These are phyloP conservation scores for Eucalyptus polyanthemos DNA, from an alignment of 345 rosid species.

Conservation along the genomic window DNA sequence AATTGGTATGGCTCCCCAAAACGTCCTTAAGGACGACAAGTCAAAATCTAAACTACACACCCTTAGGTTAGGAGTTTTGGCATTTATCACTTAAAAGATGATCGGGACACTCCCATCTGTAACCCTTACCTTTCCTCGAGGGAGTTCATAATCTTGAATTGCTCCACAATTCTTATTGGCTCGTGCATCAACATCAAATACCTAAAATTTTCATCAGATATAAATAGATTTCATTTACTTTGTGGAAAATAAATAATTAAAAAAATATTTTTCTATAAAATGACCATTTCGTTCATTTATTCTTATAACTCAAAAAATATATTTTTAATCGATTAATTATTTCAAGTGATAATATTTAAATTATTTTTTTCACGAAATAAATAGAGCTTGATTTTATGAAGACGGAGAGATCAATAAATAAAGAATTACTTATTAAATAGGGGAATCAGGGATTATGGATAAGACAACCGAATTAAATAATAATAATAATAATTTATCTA, in stretches of 20 bases:
- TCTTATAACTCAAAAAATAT: not conserved
- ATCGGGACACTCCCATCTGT: fast-evolving
- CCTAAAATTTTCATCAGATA: fast-evolving
- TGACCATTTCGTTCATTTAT: too few species aligned
- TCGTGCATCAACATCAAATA: not conserved
- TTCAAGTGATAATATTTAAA: too few species aligned
- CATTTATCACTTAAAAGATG: not conserved
- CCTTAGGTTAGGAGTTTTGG: not conserved
- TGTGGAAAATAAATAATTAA: fast-evolving
- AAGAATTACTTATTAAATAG: not conserved
- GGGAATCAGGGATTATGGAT: not conserved
- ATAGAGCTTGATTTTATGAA: not conserved
- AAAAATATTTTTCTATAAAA: not conserved
- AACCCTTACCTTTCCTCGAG: not conserved
- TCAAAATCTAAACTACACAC: not conserved
- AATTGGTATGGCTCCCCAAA: not conserved
- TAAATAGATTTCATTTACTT: not conserved
- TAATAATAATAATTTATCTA: not conserved
- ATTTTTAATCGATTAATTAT: too few species aligned
- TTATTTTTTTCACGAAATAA: not conserved
- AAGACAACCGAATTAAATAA: not conserved
- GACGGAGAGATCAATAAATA: not conserved
- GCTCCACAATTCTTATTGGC: not conserved
- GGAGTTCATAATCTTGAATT: not conserved
- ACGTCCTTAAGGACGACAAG: not conserved